Base-by-base conservation (phyloP, 805 yeast genomes). In the Ogataea populi-albae region DNA sequence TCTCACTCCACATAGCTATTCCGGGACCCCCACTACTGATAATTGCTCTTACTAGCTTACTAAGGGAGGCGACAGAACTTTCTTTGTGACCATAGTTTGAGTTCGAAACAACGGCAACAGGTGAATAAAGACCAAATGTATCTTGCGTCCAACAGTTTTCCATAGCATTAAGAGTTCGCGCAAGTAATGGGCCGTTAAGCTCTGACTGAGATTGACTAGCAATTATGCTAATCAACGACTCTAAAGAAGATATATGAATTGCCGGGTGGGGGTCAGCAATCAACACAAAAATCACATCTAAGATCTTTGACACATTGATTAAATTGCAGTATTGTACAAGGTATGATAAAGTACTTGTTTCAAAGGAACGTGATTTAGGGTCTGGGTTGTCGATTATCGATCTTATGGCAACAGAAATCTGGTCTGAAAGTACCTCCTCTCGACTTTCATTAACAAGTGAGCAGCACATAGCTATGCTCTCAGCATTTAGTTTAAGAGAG, bases 201-300 rank as follows among this genome's bases (percentile, higher is more conserved):
- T 54, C 61, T 12, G 54, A 39, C 43, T 59, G 59, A 1, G 57
- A 41, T 32, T 80, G 78, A 22, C 72, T 75, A 24, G 75, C 77
- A 20, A 88, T 64, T 9, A 84, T 56, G 1, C 72, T 61, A 3
- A 73, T 59, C 27, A 83, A 54, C 0, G 93, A 73, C 30, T 72
- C 73, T 47, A 88, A 55, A 1, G 91, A 69, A 70, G 88, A 81
- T 36, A 75, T 71, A 54, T 86, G 89, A 12, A 93, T 88, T 1
- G 76, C 64, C 0, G 96, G 96, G 54, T 89, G 91, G 0, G 96
- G 89, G 57, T 91, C 98, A 15, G 63, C 63, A 4, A 80, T 57
- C 19, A 91, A 65, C 11, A 84, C 79, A 24, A 71, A 57, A 3
- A 79, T 52, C 4, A 86, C 77, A 23, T 77, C 78, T 38, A 71